phyloP scores from a whole-genome alignment of 1,139 yeast species.

The Hansenula lynferdii region DNA sequence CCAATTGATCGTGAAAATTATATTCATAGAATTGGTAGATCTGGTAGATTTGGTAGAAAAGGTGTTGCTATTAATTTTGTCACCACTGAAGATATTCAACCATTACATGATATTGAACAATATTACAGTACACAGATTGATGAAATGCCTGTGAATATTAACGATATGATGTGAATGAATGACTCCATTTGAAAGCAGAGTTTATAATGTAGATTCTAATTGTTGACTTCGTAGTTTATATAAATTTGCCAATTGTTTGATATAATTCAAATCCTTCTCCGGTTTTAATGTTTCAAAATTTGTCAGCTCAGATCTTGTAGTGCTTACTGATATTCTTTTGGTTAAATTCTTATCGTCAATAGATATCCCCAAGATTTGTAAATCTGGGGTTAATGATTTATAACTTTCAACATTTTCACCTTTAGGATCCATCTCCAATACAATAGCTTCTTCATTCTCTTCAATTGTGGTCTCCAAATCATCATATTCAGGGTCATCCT shows the following conservation, averaged over 20 bases:
- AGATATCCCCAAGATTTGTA: constrained; percentile 21
- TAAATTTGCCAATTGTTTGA: constrained; percentile 26
- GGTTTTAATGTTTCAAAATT: constrained; percentile 22
- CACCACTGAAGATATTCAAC: constrained; percentile 60
- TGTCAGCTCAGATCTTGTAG: constrained; percentile 23
- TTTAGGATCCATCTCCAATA: constrained; percentile 25
- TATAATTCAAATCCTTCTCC: constrained; percentile 21
- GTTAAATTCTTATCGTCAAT: constrained; percentile 19
- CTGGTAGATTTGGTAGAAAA: constrained; percentile 94
- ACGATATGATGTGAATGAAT: constrained; percentile 27
- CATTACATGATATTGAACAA: constrained; percentile 65
- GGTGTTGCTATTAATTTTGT: constrained; percentile 92
- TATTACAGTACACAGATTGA: constrained; percentile 74
- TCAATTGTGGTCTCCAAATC: constrained; percentile 12
- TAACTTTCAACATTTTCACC: constrained; percentile 20
- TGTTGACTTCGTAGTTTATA: constrained; percentile 34
- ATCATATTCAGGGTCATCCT: constrained; percentile 24
- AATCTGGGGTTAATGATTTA: constrained; percentile 25
- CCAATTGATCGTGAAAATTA: constrained; percentile 86
- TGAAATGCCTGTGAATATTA: constrained; percentile 83
- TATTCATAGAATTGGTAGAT: constrained; percentile 90
- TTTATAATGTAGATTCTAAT: constrained; percentile 12
- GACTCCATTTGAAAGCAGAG: neutral
- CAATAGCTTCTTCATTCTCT: constrained; percentile 28
- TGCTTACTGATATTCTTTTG: constrained; percentile 25